A percentile compares a stretch with the other conserved stretches of the same genome.
Evolutionary conservation across 179 eudicot genomes (phyloP).

Genomic region (Pouteria campechiana): DNA sequence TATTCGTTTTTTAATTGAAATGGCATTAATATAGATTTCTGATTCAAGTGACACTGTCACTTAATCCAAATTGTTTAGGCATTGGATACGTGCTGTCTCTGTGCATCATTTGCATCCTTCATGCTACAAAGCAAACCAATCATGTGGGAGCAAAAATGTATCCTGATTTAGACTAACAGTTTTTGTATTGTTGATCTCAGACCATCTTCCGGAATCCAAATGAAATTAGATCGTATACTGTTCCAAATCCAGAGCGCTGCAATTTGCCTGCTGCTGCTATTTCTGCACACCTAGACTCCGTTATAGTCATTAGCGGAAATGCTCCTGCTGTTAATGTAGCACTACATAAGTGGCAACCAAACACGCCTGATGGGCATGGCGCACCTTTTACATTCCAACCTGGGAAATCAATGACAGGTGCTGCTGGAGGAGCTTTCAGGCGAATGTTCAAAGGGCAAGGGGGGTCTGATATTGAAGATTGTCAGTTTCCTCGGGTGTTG

Average conservation of each 20-base stretch:
- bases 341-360: conserved; percentile 98
- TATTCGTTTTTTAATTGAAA: no score
- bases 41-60: no score
- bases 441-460: conserved; percentile 83
- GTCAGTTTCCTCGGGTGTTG: conserved; percentile 86
- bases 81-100: no score
- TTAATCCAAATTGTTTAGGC: no score
- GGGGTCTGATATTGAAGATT: conserved; percentile 45
- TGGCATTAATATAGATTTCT: no score
- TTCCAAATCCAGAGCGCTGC: conserved; percentile 85
- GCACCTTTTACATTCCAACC: conserved; percentile 88
- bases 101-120: no score
- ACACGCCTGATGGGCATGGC: conserved; percentile 96
- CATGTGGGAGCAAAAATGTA: no score
- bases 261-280: conserved; percentile 96
- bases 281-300: conserved; percentile 77
- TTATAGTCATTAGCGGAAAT: conserved; percentile 61
- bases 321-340: conserved; percentile 95
- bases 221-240: conserved; percentile 59
- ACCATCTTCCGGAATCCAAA: conserved; percentile 91
- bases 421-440: conserved; percentile 75
- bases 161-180: background rate
- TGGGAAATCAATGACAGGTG: conserved; percentile 48
- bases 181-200: conserved; percentile 19
- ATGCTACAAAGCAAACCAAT: no score